These are phyloP conservation scores for Nothophytophthora sp. DNA, from an alignment of 352 stramenopile genomes.

Conservation along the genomic window DNA sequence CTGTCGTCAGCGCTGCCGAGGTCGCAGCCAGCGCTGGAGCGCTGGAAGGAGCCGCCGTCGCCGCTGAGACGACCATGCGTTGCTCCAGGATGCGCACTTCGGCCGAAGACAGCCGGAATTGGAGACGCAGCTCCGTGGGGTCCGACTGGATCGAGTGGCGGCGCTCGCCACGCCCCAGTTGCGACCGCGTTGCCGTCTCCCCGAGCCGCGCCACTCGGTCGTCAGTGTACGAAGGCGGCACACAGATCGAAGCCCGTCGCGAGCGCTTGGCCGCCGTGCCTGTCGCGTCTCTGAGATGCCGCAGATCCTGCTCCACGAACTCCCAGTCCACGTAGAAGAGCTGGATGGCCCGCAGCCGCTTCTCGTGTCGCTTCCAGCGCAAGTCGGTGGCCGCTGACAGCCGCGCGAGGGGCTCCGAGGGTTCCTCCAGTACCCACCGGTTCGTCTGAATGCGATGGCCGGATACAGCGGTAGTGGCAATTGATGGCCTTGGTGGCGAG, in stretches of 20 bases:
- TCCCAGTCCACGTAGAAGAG: constrained; percentile 29
- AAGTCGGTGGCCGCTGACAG: constrained; percentile 31
- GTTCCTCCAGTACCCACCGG: neutral
- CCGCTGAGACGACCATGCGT: constrained; percentile 14
- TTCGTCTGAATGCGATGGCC: too few species aligned
- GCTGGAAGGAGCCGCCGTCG: too few species aligned
- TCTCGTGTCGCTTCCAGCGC: constrained; percentile 43
- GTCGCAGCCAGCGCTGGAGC: constrained; percentile 2
- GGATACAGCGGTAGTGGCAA: too few species aligned
- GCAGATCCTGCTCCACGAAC: constrained; percentile 21
- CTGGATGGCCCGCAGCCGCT: constrained; percentile 42
- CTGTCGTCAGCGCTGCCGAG: neutral
- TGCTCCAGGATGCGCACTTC: constrained; percentile 27
- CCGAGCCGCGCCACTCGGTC: constrained; percentile 2
- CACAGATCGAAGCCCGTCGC: constrained; percentile 34
- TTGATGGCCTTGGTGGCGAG: neutral
- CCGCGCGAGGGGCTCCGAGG: neutral
- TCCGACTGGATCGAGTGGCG: constrained; percentile 41
- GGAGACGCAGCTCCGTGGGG: constrained; percentile 14
- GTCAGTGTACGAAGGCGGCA: constrained; percentile 25
- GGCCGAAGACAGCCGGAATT: constrained; percentile 19
- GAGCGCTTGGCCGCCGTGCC: neutral
- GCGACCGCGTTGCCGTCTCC: neutral
- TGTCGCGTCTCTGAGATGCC: neutral
- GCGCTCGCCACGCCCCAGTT: constrained; percentile 3